Percentiles rank a stretch among this genome's conserved stretches.
These are phyloP conservation scores for Chlamydomonas asymmetrica DNA, from an alignment of 139 green algal species.

Conservation along the genomic window DNA sequence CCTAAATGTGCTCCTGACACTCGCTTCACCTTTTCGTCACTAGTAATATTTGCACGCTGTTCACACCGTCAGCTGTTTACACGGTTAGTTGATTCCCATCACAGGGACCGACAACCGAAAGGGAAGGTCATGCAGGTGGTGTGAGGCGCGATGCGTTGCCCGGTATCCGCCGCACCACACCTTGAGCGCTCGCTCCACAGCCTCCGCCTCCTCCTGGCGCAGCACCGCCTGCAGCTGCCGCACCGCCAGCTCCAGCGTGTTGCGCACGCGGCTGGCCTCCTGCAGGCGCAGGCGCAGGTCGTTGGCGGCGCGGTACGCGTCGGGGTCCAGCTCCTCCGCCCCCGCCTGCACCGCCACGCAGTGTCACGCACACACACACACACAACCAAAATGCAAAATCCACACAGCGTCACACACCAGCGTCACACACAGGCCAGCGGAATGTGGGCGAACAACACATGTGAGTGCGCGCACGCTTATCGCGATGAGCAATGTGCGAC, in stretches of 20 bases:
- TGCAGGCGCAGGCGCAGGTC: slow-evolving; percentile 59
- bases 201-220: slow-evolving; percentile 48
- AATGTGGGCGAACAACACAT: too few species aligned
- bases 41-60: too few species aligned
- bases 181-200: slow-evolving; percentile 49
- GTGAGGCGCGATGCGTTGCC: background rate
- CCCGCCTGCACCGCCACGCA: slow-evolving; percentile 45
- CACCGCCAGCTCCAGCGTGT: slow-evolving; percentile 53
- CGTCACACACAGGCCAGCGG: too few species aligned
- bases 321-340: slow-evolving; percentile 66
- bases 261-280: slow-evolving; percentile 35
- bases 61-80: too few species aligned
- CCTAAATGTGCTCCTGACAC: too few species aligned
- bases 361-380: background rate
- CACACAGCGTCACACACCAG: too few species aligned
- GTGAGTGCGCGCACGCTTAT: too few species aligned
- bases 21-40: too few species aligned
- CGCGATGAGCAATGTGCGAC: too few species aligned
- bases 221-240: slow-evolving; percentile 41
- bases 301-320: slow-evolving; percentile 55
- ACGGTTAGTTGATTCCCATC: too few species aligned
- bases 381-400: background rate
- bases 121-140: background rate
- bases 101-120: too few species aligned
- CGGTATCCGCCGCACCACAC: background rate